phyloP scores from a whole-genome alignment of 2,329 filamentous ascomycete species.

The Penicillium decumbens region DNA sequence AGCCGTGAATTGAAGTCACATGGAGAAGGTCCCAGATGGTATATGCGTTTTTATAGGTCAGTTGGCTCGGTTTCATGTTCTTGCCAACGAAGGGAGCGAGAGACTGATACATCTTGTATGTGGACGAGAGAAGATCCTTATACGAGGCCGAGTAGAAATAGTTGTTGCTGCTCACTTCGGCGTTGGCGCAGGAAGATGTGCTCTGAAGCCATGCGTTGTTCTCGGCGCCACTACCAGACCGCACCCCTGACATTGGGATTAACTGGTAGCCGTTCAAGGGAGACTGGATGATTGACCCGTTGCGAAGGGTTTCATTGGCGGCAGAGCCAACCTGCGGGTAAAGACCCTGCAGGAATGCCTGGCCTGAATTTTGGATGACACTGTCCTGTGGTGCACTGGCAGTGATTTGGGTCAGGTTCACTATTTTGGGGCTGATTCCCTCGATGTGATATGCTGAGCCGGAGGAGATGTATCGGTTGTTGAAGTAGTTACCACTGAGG shows the following conservation, averaged over 20 bases:
- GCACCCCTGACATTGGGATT: conserved; percentile 60
- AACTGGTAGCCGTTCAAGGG: conserved; percentile 77
- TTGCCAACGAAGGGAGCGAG: conserved; percentile 49
- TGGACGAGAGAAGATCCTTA: conserved; percentile 42
- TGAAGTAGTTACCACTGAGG: conserved; percentile 67
- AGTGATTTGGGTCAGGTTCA: conserved; percentile 63
- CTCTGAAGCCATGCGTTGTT: conserved; percentile 54
- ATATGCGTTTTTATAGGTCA: conserved; percentile 57
- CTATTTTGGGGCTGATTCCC: conserved; percentile 60
- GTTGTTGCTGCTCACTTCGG: conserved; percentile 49
- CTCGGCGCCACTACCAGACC: conserved; percentile 55
- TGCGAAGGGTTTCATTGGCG: conserved; percentile 60
- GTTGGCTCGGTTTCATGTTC: conserved; percentile 44
- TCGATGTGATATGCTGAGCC: conserved; percentile 56
- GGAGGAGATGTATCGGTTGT: conserved; percentile 64
- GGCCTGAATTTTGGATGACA: conserved; percentile 71
- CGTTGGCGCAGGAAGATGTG: conserved; percentile 42
- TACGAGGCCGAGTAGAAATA: conserved; percentile 50
- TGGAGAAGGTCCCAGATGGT: conserved; percentile 59
- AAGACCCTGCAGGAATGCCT: conserved; percentile 77
- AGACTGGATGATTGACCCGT: conserved; percentile 60
- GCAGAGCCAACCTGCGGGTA: conserved; percentile 66
- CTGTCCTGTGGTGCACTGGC: conserved; percentile 66
- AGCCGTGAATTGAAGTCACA: conserved; percentile 56
- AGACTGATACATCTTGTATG: conserved; percentile 48